Conservation (phyloP, 140 eudicot genomes). For the Anethum foeniculum region DNA sequence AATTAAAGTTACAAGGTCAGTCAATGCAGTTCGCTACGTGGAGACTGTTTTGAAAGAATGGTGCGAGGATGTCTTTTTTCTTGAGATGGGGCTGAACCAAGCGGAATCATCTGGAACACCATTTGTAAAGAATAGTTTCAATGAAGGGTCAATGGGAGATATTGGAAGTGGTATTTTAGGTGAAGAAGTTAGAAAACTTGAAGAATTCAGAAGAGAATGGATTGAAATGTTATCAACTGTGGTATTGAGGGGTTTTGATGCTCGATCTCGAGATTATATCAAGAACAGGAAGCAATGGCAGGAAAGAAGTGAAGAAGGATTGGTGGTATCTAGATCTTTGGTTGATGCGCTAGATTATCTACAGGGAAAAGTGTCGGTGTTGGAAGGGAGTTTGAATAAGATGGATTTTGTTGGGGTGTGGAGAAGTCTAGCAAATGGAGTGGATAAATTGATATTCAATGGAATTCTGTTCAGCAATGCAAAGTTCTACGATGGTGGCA, state of each 20-base stretch:
- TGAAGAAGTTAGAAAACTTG: conserved; percentile 59
- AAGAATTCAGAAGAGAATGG: conserved; percentile 76
- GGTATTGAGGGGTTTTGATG: conserved; percentile 75
- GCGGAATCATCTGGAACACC: conserved; percentile 18
- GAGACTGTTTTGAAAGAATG: conserved; percentile 65
- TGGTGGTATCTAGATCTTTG: conserved; percentile 55
- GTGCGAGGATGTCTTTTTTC: conserved; percentile 81
- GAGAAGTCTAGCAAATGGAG: conserved; percentile 62
- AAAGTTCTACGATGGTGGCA: conserved; percentile 64
- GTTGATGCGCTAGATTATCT: conserved; percentile 68
- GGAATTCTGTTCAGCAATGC: conserved; percentile 47
- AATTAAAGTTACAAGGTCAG: conserved; percentile 55
- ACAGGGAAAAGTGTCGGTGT: conserved; percentile 50
- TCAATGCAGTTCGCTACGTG: conserved; percentile 52
- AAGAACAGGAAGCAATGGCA: conserved; percentile 82
- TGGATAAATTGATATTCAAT: conserved; percentile 50
- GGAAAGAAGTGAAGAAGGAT: conserved; percentile 66
- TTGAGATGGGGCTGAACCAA: conserved; percentile 63
- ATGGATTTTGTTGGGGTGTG: conserved; percentile 73
- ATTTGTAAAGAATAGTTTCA: conserved; percentile 11
- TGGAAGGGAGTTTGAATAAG: conserved; percentile 57
- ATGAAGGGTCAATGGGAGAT: conserved; percentile 14
- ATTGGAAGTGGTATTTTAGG: conserved; percentile 43
- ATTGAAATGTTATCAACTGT: conserved; percentile 65
- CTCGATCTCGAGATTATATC: conserved; percentile 51